Base-by-base conservation (phyloP, 768 basidiomycete genomes). In the Tulasnella sp. region DNA sequence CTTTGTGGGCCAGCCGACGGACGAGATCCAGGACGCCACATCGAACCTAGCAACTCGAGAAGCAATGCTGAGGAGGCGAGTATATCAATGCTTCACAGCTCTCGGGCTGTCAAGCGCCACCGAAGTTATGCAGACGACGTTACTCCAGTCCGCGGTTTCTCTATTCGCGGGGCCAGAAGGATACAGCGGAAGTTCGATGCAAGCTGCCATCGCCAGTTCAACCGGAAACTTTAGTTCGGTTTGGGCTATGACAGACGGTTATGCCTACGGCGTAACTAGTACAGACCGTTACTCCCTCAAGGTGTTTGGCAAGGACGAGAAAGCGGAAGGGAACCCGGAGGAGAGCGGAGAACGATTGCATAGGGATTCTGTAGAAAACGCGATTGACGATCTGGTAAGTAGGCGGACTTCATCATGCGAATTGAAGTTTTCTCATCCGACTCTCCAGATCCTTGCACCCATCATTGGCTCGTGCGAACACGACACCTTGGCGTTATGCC, bases 191-290 rank as follows among this genome's bases (percentile, higher is more conserved):
- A 94, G 93, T 1, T 89, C 91, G 0, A 88, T 97, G 22, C 97
- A 99, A 82, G 96, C 96, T 0, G 93, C 94, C 0, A 97, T 98
- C 78, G 92, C 93, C 0, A 91, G 93, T 0, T 93, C 91, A 7
- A 87, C 93, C 0, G 96, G 96, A 0, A 85, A 88, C 0, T 96
- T 97, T 82, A 90, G 89, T 2, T 89, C 88, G 17, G 87, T 99
- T 15, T 99, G 97, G 97, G 89, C 91, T 75, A 88, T 89, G 75
- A 86, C 87, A 1, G 97, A 99, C 82, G 93, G 94, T 6, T 97
- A 95, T 83, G 96, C 90, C 0, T 96, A 94, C 83, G 97, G 97
- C 0, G 90, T 97, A 1, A 93, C 94, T 3, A 91, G 87, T 58
- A 84, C 90, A 29, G 88, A 90, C 25, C 54, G 54, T 58, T 58